Conservation (phyloP, 1,284 basidiomycete species). For the Trametes polyzona region DNA sequence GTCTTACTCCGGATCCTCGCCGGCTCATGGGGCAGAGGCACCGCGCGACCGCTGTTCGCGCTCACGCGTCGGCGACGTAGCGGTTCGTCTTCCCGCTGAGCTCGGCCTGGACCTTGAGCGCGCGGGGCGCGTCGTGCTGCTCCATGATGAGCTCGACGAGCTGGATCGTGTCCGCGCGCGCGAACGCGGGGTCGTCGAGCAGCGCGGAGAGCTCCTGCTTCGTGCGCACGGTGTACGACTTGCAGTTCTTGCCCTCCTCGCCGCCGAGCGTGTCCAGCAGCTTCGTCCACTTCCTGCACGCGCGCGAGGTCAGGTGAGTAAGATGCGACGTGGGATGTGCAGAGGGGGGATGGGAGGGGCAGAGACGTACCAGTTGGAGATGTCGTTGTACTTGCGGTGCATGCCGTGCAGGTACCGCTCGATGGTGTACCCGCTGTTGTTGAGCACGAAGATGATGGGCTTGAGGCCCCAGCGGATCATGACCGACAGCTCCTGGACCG, state of each 20-base stretch:
- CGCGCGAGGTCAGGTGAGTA: neutral
- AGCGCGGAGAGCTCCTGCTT: constrained; percentile 68
- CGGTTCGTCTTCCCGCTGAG: constrained; percentile 55
- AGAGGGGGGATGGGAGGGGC: neutral
- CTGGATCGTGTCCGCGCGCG: constrained; percentile 65
- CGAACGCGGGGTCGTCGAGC: constrained; percentile 62
- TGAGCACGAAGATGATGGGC: constrained; percentile 85
- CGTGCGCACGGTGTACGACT: constrained; percentile 67
- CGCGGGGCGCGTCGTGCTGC: constrained; percentile 71
- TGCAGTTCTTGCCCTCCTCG: constrained; percentile 53
- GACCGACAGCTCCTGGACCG: constrained; percentile 78
- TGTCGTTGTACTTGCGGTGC: constrained; percentile 71
- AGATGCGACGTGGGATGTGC: neutral
- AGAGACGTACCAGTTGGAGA: constrained; percentile 59
- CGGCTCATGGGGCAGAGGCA: neutral
- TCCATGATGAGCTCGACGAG: constrained; percentile 83
- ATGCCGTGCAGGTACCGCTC: constrained; percentile 81
- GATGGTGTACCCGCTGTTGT: constrained; percentile 91
- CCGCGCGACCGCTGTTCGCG: neutral
- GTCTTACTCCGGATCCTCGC: neutral
- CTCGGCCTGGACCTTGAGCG: constrained; percentile 57
- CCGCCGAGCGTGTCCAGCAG: constrained; percentile 65
- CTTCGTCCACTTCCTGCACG: constrained; percentile 55
- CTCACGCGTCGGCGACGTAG: constrained; percentile 28
- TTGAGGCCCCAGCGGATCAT: constrained; percentile 73